Conservation (phyloP, 2,329 filamentous ascomycete species). For the Colletotrichum echinochloae region DNA sequence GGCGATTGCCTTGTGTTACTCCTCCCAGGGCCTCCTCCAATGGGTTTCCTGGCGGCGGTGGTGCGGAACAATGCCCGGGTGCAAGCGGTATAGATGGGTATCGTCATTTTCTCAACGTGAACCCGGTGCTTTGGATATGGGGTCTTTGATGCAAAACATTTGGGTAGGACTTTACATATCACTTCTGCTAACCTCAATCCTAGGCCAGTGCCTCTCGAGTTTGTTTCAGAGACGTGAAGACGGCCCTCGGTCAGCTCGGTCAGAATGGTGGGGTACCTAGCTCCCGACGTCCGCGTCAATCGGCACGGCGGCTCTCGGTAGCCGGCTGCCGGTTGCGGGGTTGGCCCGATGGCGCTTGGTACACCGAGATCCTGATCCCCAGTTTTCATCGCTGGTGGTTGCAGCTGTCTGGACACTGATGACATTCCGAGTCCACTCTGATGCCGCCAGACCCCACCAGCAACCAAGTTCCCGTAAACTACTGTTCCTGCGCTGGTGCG, state of each 20-base stretch:
- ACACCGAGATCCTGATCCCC: constrained; percentile 38
- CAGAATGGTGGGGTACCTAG: constrained; percentile 23
- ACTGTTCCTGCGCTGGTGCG: constrained; percentile 29
- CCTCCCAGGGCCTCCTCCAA: neutral
- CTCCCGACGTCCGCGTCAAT: constrained; percentile 36
- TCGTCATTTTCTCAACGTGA: neutral
- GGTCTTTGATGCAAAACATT: constrained; percentile 5
- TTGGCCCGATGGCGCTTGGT: constrained; percentile 35
- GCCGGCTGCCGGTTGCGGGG: constrained; percentile 33
- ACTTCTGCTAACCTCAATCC: constrained; percentile 1
- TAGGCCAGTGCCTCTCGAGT: neutral
- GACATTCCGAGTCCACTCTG: constrained; percentile 36
- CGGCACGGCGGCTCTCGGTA: constrained; percentile 38
- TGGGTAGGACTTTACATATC: constrained; percentile 22
- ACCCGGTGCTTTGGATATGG: constrained; percentile 9
- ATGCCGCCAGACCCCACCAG: constrained; percentile 24
- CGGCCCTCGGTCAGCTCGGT: constrained; percentile 35
- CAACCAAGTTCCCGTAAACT: constrained; percentile 33
- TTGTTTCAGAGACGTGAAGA: constrained; percentile 3
- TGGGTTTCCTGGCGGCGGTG: neutral
- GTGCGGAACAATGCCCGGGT: neutral
- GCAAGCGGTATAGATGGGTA: neutral
- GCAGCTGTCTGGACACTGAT: constrained; percentile 29
- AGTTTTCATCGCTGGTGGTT: constrained; percentile 15
- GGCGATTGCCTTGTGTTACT: neutral